phyloP scores from a whole-genome alignment of 805 yeast genomes.

The Vanderwaltozyma tropicalis region DNA sequence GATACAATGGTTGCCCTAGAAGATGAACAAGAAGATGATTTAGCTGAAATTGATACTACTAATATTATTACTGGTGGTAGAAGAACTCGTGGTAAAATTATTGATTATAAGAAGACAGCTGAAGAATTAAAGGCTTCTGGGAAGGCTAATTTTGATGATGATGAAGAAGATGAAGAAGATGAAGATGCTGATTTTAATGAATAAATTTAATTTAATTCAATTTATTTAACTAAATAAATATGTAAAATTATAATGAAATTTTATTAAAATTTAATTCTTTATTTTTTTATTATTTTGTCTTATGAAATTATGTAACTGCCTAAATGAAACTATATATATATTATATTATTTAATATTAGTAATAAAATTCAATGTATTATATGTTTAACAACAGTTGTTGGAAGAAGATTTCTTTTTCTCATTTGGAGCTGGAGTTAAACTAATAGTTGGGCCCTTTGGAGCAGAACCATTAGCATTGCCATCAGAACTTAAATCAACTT shows the following conservation, averaged over 20 bases:
- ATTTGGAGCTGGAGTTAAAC: conserved; percentile 87
- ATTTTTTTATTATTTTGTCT: too few relatives aligned
- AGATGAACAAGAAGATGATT: conserved; percentile 69
- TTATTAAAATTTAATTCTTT: too few relatives aligned
- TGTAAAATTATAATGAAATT: too few relatives aligned
- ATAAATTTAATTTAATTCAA: background rate
- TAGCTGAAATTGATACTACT: conserved; percentile 67
- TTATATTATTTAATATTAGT: too few relatives aligned
- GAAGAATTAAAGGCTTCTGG: conserved; percentile 43
- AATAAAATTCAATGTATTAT: too few relatives aligned
- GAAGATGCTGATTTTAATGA: conserved; percentile 19
- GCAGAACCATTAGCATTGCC: conserved; percentile 32
- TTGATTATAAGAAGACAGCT: conserved; percentile 76
- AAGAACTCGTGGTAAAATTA: conserved; percentile 82
- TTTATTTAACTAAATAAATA: too few relatives aligned
- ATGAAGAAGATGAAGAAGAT: conserved; percentile 13
- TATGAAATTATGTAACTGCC: too few relatives aligned
- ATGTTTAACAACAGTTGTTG: conserved; percentile 55
- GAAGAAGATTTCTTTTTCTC: conserved; percentile 48
- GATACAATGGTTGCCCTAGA: conserved; percentile 38
- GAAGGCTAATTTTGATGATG: too few relatives aligned
- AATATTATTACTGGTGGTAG: conserved; percentile 79
- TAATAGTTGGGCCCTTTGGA: conserved; percentile 80
- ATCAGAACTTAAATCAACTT: conserved; percentile 70
- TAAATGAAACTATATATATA: too few relatives aligned